Percentiles rank a stretch among this genome's conserved stretches.
phyloP scores from a whole-genome alignment of 805 yeast genomes.

The Isabelozyma pseudorhagii region DNA sequence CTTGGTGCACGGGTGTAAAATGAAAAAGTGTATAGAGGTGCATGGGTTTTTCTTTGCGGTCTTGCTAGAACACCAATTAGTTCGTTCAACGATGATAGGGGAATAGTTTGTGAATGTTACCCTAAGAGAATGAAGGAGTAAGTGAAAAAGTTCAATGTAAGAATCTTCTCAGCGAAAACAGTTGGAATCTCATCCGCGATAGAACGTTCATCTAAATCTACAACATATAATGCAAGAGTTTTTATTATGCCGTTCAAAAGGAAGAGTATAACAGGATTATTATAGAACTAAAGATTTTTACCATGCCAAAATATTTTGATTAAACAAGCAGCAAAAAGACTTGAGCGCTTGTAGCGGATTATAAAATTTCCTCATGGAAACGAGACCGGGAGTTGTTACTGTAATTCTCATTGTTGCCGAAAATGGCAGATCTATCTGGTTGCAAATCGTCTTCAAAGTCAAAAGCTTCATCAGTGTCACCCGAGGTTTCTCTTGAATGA shows the following conservation, averaged over 20 bases:
- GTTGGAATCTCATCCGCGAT: too few species aligned
- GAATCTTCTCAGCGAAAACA: too few species aligned
- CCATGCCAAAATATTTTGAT: neutral
- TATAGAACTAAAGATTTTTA: neutral
- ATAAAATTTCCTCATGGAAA: conserved; percentile 13
- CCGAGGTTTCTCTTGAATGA: conserved; percentile 5
- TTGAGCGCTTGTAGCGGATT: neutral
- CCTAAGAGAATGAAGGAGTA: too few species aligned
- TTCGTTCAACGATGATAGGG: too few species aligned
- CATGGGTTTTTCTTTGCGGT: too few species aligned
- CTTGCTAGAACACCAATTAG: too few species aligned
- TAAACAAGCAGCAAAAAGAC: too few species aligned
- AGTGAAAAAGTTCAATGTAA: too few species aligned
- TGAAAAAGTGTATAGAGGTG: too few species aligned
- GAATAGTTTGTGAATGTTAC: too few species aligned
- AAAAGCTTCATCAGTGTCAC: conserved; percentile 7
- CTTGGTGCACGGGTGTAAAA: neutral
- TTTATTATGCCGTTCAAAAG: neutral
- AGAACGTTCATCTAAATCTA: neutral
- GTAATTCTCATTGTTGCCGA: conserved; percentile 5
- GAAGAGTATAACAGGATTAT: neutral
- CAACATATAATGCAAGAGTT: neutral
- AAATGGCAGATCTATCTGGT: conserved; percentile 6
- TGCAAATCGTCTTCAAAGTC: conserved; percentile 14
- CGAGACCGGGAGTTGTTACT: conserved; percentile 17